A percentile compares a stretch with the other conserved stretches of the same genome.
These are phyloP conservation scores for Penicillium lagena DNA, from an alignment of 495 filamentous ascomycete genomes.

Conservation along the genomic window DNA sequence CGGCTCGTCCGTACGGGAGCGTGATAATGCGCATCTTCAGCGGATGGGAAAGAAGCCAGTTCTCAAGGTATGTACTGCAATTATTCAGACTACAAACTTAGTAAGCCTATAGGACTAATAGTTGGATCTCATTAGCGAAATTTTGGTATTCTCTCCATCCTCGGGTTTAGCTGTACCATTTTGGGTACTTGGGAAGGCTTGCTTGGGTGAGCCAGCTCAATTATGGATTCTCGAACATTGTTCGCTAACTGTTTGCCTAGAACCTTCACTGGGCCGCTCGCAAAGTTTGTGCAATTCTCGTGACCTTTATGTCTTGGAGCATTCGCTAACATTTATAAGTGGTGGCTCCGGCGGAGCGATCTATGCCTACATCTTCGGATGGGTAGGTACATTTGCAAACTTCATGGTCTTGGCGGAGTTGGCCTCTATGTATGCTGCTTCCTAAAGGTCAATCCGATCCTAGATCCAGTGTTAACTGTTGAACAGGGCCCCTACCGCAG, in stretches of 20 bases:
- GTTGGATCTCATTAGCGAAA: constrained; percentile 8
- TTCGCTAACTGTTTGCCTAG: constrained; percentile 3
- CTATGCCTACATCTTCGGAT: constrained; percentile 44
- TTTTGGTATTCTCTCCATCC: constrained; percentile 29
- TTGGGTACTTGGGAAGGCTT: constrained; percentile 33
- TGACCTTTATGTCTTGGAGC: background rate
- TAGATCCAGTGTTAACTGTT: background rate
- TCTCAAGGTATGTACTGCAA: constrained; percentile 21
- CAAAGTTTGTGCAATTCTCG: constrained; percentile 7
- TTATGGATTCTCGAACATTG: background rate
- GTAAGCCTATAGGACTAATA: background rate
- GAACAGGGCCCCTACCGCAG: constrained; percentile 27
- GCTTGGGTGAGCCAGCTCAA: constrained; percentile 14
- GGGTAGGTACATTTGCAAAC: constrained; percentile 36
- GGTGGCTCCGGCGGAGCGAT: constrained; percentile 45
- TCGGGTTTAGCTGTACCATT: constrained; percentile 31
- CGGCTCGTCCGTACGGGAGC: constrained; percentile 7
- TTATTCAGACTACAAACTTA: background rate
- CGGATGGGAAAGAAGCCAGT: constrained; percentile 37
- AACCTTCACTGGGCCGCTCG: constrained; percentile 13
- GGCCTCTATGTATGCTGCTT: constrained; percentile 32
- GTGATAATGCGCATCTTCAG: constrained; percentile 26
- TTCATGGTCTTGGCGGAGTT: constrained; percentile 37
- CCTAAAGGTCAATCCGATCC: background rate
- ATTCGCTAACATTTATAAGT: constrained; percentile 9